A percentile compares a stretch with the other conserved stretches of the same genome.
Conservation (phyloP, 164 flowering plant species). For the Magnolia changhungtana region DNA sequence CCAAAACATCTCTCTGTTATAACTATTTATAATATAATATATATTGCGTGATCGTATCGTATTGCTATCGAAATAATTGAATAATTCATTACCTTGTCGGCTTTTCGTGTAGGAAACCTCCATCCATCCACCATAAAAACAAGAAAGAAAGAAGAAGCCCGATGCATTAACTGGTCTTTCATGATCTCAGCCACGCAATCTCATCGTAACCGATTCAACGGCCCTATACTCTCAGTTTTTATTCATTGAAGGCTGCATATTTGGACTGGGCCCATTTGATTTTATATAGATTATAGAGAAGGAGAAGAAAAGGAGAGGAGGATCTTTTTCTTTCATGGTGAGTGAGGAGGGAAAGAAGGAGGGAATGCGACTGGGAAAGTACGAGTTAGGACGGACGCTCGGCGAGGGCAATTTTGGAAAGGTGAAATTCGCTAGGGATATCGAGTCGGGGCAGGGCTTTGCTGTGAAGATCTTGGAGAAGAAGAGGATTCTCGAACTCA, state of each 20-base stretch:
- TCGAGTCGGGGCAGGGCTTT: slow-evolving; percentile 55
- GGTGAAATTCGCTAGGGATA: slow-evolving; percentile 63
- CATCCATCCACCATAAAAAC: no score
- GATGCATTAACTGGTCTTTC: neutral
- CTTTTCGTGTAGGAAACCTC: no score
- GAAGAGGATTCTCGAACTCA: slow-evolving; percentile 54
- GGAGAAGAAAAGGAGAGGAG: neutral
- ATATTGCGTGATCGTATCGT: no score
- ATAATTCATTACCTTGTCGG: no score
- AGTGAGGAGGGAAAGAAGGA: slow-evolving; percentile 30
- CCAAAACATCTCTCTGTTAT: no score
- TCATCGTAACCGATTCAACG: neutral
- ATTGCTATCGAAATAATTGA: no score
- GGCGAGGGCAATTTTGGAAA: slow-evolving; percentile 94
- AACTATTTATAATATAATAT: no score
- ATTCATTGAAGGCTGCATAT: no score
- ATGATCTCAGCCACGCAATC: neutral
- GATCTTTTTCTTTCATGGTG: slow-evolving; percentile 23
- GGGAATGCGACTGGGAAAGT: slow-evolving; percentile 84
- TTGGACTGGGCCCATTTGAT: no score
- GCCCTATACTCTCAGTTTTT: neutral
- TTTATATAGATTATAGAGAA: neutral
- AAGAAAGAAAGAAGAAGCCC: neutral
- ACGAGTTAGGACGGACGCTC: slow-evolving; percentile 76
- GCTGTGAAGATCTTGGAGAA: slow-evolving; percentile 89